A percentile compares a stretch with the other conserved stretches of the same genome.
Evolutionary conservation across 108 stramenopile genomes (phyloP).

Genomic region (Skeletonema marinoi): DNA sequence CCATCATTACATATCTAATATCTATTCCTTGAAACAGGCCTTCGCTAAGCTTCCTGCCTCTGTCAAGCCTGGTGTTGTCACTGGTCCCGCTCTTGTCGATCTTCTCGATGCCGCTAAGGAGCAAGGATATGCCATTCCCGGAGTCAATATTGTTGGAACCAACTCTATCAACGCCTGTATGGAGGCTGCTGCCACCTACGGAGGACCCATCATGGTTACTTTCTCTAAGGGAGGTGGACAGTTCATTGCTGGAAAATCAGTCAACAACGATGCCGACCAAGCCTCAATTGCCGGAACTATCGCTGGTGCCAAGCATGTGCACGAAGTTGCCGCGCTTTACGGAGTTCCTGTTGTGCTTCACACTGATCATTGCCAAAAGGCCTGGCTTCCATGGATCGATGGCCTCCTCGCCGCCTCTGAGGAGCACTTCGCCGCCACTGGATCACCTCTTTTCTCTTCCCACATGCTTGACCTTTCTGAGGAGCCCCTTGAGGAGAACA

Average conservation of each 20-base stretch:
- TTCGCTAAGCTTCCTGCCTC: constrained; percentile 90
- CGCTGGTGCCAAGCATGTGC: constrained; percentile 93
- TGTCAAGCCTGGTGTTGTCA: constrained; percentile 92
- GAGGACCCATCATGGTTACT: constrained; percentile 90
- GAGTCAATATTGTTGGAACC: constrained; percentile 92
- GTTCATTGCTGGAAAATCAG: constrained; percentile 92
- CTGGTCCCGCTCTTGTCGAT: constrained; percentile 85
- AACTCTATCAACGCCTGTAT: constrained; percentile 94
- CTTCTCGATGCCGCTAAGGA: constrained; percentile 87
- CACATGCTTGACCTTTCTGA: constrained; percentile 98
- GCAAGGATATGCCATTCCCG: constrained; percentile 92
- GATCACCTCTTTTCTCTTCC: constrained; percentile 92
- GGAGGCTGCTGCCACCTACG: constrained; percentile 93
- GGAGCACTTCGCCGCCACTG: constrained; percentile 85
- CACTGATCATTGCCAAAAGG: constrained; percentile 97
- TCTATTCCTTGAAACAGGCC: constrained; percentile 45
- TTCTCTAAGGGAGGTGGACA: constrained; percentile 96
- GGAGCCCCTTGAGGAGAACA: constrained; percentile 97
- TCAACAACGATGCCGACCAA: constrained; percentile 79
- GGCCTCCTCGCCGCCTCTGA: constrained; percentile 90
- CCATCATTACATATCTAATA: not conserved
- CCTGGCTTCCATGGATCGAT: constrained; percentile 96
- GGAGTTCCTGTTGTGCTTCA: constrained; percentile 94
- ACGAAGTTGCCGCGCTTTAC: constrained; percentile 93
- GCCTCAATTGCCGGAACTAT: constrained; percentile 93